Percentiles rank a stretch among this genome's conserved stretches.
phyloP scores from a whole-genome alignment of 371 early-diverging fungal species.

The Mortierella sp. region DNA sequence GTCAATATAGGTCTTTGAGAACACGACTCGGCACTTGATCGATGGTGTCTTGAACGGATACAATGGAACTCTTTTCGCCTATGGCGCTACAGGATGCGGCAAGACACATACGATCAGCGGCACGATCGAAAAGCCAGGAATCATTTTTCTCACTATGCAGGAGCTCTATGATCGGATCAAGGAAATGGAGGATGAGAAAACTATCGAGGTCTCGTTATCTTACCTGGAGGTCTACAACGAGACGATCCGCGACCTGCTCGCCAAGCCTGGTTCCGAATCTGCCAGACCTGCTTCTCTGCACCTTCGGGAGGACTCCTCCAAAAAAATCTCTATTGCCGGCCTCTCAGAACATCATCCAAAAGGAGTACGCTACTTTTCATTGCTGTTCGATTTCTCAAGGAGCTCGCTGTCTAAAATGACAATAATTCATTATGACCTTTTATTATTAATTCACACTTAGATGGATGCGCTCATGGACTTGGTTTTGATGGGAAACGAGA shows the following conservation, averaged over 20 bases:
- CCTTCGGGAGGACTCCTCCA: constrained; percentile 79
- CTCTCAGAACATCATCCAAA: constrained; percentile 62
- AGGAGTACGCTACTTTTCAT: constrained; percentile 22
- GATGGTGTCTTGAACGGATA: constrained; percentile 70
- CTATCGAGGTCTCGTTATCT: constrained; percentile 72
- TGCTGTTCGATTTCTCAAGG: background rate
- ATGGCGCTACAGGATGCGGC: constrained; percentile 90
- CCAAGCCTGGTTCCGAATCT: constrained; percentile 42
- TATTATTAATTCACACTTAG: constrained; percentile 1
- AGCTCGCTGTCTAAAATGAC: background rate
- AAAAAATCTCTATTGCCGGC: constrained; percentile 72
- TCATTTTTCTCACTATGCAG: constrained; percentile 80
- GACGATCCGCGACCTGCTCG: constrained; percentile 90
- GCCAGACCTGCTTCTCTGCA: constrained; percentile 61
- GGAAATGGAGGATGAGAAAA: constrained; percentile 62
- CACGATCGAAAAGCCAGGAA: constrained; percentile 77
- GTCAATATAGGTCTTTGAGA: constrained; percentile 61
- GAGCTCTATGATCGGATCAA: constrained; percentile 78
- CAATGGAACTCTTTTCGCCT: constrained; percentile 83
- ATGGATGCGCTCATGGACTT: constrained; percentile 71
- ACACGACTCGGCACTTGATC: constrained; percentile 65
- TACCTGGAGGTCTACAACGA: constrained; percentile 98
- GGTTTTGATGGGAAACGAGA: constrained; percentile 72
- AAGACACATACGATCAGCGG: constrained; percentile 82
- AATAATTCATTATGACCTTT: background rate